Evolutionary conservation across 2,329 filamentous ascomycete species (phyloP).

Genomic region (Basipetospora chlamydospora): DNA sequence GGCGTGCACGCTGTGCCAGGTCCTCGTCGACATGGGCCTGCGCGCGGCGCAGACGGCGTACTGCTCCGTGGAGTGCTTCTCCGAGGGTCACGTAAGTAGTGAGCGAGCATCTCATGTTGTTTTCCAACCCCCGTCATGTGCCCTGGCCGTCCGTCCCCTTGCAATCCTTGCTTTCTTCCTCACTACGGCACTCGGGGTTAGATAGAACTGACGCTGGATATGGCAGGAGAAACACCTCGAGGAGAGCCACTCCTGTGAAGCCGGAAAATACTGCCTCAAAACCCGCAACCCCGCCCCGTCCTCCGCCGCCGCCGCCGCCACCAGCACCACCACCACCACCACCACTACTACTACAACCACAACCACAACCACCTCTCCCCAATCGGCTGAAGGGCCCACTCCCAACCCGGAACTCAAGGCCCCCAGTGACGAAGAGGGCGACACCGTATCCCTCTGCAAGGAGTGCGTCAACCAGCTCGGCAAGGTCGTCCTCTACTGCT

Average conservation of each 20-base stretch:
- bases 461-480: conserved; percentile 1
- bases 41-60: conserved; percentile 24
- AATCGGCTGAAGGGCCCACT: too few relatives aligned
- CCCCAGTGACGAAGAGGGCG: too few relatives aligned
- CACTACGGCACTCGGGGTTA: too few relatives aligned
- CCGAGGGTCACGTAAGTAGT: conserved; percentile 26
- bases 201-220: too few relatives aligned
- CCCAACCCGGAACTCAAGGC: not conserved
- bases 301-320: not conserved
- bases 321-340: not conserved
- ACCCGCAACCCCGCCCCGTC: conserved; percentile 1
- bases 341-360: too few relatives aligned
- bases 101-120: too few relatives aligned
- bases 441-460: conserved; percentile 4
- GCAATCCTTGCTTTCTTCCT: not conserved
- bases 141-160: not conserved
- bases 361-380: too few relatives aligned
- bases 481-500: conserved; percentile 3
- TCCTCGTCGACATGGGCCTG: conserved; percentile 23
- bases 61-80: conserved; percentile 27
- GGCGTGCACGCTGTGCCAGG: conserved; percentile 30
- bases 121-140: not conserved
- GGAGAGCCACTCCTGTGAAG: conserved; percentile 8
- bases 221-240: conserved; percentile 4
- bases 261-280: conserved; percentile 7